Base-by-base conservation (phyloP, 345 rosid species). In the Acer negundo region DNA sequence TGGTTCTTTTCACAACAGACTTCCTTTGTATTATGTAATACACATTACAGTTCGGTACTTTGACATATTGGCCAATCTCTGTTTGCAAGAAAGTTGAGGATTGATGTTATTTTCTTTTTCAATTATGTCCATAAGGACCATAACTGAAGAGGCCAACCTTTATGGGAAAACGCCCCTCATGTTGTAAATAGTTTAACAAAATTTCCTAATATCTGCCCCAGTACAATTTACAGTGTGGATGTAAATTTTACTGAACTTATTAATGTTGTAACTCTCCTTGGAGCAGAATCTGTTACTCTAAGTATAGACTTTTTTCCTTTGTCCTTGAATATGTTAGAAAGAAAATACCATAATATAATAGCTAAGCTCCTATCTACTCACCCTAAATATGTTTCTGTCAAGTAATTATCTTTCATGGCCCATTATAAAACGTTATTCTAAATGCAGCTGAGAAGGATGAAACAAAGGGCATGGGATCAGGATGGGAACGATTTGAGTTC, bases 401-500 rank as follows among this genome's bases (percentile, higher is more conserved):
- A 6, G 44, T 26, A 28, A 49, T 42, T 65, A 12, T 44, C 13
- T 62, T 35, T 10, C 2, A 20, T 38, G 10, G n/a, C 74, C 2
- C 7, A 58, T 19, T 61, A 11, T 70, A 70, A 7, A 62, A n/a
- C 58, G 19, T 6, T 71, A 51, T 63, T 70, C 20, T 13, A n/a
- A 72, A 47, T 86, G 87, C 90, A 95, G 98, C 97, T 87, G 85
- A 85, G 68, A 92, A 89, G 79, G 99, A 93, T 85, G 86, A 89
- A 78, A 80, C 79, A 59, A 93, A 80, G 67, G 94, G 89, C 6
- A 85, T 81, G 88, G 92, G 94, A 73, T 69, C 87, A 59, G 96
- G 98, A 55, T 95, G 99, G 99, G 99, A 93, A 78, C 85, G 97
- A 22, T 95, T 93, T 78, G 92, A 89, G 42, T 93, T 93, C 2